Percentiles rank a stretch among this genome's conserved stretches.
Evolutionary conservation across 768 basidiomycete genomes (phyloP).

Genomic region (Sutorius australiensis): DNA sequence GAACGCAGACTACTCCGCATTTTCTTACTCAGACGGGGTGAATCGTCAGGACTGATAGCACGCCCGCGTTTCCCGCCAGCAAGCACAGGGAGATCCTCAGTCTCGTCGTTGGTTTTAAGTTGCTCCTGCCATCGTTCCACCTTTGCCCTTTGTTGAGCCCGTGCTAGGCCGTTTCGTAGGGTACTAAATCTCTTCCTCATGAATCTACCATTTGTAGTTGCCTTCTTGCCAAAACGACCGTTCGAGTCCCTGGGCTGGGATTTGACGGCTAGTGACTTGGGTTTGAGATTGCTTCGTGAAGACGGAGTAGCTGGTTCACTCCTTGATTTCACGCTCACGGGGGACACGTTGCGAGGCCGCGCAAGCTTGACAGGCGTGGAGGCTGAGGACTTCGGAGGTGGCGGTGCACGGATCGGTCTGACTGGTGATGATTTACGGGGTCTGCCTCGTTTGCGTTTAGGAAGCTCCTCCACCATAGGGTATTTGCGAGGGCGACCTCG

Average conservation of each 20-base stretch:
- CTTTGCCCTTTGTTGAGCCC: conserved; percentile 41
- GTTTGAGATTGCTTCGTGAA: conserved; percentile 27
- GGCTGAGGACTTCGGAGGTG: conserved; percentile 8
- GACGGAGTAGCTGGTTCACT: conserved; percentile 24
- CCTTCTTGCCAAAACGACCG: conserved; percentile 67
- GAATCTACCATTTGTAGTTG: conserved; percentile 42
- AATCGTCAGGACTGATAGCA: conserved; percentile 20
- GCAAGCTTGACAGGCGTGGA: conserved; percentile 9
- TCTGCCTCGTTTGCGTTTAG: conserved; percentile 35
- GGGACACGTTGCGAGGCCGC: conserved; percentile 15
- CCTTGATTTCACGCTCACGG: conserved; percentile 19
- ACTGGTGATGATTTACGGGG: conserved; percentile 30
- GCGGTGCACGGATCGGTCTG: conserved; percentile 7
- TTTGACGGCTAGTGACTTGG: conserved; percentile 43
- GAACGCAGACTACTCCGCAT: conserved; percentile 16
- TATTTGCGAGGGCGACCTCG: conserved; percentile 35
- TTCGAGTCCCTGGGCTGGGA: conserved; percentile 60
- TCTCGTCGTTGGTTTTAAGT: conserved; percentile 11
- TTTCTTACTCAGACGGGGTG: conserved; percentile 27
- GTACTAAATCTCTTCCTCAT: conserved; percentile 33
- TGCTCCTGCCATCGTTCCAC: conserved; percentile 33
- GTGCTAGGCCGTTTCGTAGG: conserved; percentile 28
- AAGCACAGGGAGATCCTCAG: conserved; percentile 10
- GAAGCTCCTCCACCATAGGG: conserved; percentile 28
- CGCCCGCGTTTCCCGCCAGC: conserved; percentile 24